A percentile compares a stretch with the other conserved stretches of the same genome.
These are phyloP conservation scores for Russula abietina DNA, from an alignment of 768 basidiomycete genomes.

Conservation along the genomic window DNA sequence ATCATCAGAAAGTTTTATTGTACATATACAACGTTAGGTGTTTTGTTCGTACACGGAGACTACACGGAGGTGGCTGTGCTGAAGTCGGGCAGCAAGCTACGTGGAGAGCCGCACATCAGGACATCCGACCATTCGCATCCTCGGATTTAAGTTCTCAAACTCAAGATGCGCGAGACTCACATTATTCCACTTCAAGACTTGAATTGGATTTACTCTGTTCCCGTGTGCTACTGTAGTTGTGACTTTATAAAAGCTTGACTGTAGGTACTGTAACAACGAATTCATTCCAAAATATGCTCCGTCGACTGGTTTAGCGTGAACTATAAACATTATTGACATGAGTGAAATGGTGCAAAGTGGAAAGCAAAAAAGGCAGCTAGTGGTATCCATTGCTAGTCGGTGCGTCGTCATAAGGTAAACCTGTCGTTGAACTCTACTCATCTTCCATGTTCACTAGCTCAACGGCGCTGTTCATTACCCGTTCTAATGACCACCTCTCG, in stretches of 20 bases:
- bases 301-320: conserved; percentile 3
- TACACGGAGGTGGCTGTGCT: too few relatives aligned
- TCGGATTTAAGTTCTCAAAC: too few relatives aligned
- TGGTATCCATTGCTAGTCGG: conserved; percentile 3
- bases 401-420: neutral
- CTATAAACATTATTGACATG: conserved; percentile 1
- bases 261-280: neutral
- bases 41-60: too few relatives aligned
- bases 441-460: conserved; percentile 57
- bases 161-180: too few relatives aligned
- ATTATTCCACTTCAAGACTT: too few relatives aligned
- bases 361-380: conserved; percentile 2
- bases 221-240: neutral
- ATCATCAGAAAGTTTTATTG: too few relatives aligned
- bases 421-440: conserved; percentile 6
- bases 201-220: too few relatives aligned
- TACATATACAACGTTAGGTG: too few relatives aligned
- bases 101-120: too few relatives aligned
- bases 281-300: neutral
- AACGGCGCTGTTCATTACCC: conserved; percentile 62
- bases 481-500: conserved; percentile 75
- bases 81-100: too few relatives aligned
- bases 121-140: too few relatives aligned
- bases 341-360: neutral
- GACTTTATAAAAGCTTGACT: neutral